Base-by-base conservation (phyloP, 148 eudicot genomes). In the Rhododendron kiyosumense region DNA sequence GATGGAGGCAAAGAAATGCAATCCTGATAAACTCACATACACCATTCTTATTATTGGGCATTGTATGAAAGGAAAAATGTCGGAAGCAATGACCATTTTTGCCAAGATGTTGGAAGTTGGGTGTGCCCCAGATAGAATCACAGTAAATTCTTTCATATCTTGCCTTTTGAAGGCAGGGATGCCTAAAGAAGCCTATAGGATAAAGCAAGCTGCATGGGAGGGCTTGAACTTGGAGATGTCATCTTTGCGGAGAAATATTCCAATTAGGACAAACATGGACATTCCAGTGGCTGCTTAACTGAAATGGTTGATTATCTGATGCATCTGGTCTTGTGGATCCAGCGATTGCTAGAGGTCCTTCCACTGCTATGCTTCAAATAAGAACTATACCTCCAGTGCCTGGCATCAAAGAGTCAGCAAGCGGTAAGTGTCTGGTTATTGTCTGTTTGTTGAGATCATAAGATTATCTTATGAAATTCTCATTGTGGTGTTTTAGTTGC, bases 11-110 rank as follows among this genome's bases (percentile, higher is more conserved):
- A 94, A 88, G 83, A 89, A 88, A 36, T 94, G 98, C 89, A 86
- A 79, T 41, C 94, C 89, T 83, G 99, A 96, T 91, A 96, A 94
- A 86, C 84, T 91, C 88, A 96, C 99, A 9, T 96, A 90, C 87
- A 96, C 98, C 84, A 96, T 96, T 83, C 96, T 96, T 87, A 95
- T 96, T 84, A 88, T 96, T 79, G 99, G 99, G 67, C 98, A 96
- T 85, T 95, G 96, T 87, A 89, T 94, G 97, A 96, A 95, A 89
- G 99, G 99, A 49, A 91, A 94, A 87, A 93, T 92, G 95, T 24
- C 63, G 57, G 99, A 96, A 89, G 99, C 98, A 59, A 90, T 96
- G 52, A 69, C 73, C 79, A 89, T 95, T 51, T 96, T 92, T 85
- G 48, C 90, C 78, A 94, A 90, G 91, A 96, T 96, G 99, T 86